phyloP scores from a whole-genome alignment of 345 rosid species.

The Arabis alpina region DNA sequence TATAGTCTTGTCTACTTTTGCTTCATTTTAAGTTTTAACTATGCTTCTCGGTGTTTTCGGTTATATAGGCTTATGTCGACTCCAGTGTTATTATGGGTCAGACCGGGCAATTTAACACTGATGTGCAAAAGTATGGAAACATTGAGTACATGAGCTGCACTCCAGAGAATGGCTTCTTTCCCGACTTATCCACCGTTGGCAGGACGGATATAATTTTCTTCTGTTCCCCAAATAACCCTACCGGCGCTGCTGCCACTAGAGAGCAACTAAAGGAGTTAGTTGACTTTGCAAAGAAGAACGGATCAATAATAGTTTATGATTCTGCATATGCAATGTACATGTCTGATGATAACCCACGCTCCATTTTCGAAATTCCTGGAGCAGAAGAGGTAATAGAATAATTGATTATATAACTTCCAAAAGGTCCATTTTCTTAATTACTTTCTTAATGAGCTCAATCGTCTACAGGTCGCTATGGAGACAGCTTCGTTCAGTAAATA shows the following conservation, averaged over 20 bases:
- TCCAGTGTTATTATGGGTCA: constrained; percentile 97
- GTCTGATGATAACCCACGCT: constrained; percentile 79
- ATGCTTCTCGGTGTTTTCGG: background rate
- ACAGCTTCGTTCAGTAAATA: constrained; percentile 90
- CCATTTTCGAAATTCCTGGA: constrained; percentile 97
- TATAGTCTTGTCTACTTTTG: constrained; percentile 4
- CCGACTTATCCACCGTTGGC: constrained; percentile 73
- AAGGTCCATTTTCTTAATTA: background rate
- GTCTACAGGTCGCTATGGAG: constrained; percentile 82
- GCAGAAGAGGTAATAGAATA: constrained; percentile 75
- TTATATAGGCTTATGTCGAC: constrained; percentile 89
- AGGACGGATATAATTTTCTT: constrained; percentile 88
- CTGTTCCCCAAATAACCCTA: constrained; percentile 97
- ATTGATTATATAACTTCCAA: background rate
- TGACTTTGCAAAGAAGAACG: constrained; percentile 84
- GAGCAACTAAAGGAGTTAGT: constrained; percentile 79
- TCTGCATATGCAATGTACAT: constrained; percentile 93
- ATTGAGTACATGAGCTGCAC: constrained; percentile 94
- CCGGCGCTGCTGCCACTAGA: constrained; percentile 91
- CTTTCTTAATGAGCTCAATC: background rate
- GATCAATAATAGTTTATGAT: constrained; percentile 90
- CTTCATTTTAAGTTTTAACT: constrained; percentile 1
- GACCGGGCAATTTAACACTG: constrained; percentile 74
- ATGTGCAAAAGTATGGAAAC: constrained; percentile 64
- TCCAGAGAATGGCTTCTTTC: constrained; percentile 97